phyloP scores from a whole-genome alignment of 371 early-diverging fungal genomes.

The Capillidium rhysosporum region DNA sequence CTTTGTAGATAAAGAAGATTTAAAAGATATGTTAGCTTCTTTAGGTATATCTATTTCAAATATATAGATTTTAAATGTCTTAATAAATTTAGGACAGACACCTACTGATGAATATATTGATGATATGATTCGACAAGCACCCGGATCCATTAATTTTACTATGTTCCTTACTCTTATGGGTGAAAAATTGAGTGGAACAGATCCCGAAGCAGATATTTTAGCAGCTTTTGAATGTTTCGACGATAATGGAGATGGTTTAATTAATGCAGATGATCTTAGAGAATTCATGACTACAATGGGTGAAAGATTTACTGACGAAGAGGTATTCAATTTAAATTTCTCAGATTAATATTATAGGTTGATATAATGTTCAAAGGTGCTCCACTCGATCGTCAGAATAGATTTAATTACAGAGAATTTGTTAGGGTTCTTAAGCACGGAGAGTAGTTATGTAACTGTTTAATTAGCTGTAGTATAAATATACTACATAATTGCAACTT shows the following conservation, averaged over 20 bases:
- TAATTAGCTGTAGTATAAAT: too few relatives aligned
- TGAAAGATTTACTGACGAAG: conserved; percentile 75
- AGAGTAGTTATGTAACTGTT: conserved; percentile 27
- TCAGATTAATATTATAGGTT: conserved; percentile 24
- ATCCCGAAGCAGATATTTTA: conserved; percentile 60
- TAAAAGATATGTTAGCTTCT: conserved; percentile 65
- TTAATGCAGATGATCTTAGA: conserved; percentile 56
- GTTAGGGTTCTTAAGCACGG: conserved; percentile 85
- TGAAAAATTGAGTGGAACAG: conserved; percentile 76
- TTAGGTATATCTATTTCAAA: conserved; percentile 23
- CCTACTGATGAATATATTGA: conserved; percentile 71
- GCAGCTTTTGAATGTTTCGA: conserved; percentile 83
- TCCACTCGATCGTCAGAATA: conserved; percentile 50
- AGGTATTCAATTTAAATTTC: conserved; percentile 23
- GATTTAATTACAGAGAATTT: conserved; percentile 81
- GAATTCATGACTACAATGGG: conserved; percentile 80
- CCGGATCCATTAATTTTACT: conserved; percentile 77
- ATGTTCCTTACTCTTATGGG: conserved; percentile 87
- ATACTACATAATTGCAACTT: too few relatives aligned
- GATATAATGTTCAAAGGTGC: conserved; percentile 88
- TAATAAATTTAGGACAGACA: conserved; percentile 30
- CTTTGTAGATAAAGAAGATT: conserved; percentile 65
- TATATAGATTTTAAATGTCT: not conserved
- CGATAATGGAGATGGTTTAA: conserved; percentile 51
- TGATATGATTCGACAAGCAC: conserved; percentile 78